Percentiles rank a stretch among this genome's conserved stretches.
phyloP scores from a whole-genome alignment of 75 land plant species.

The Selaginella moellendorffii region DNA sequence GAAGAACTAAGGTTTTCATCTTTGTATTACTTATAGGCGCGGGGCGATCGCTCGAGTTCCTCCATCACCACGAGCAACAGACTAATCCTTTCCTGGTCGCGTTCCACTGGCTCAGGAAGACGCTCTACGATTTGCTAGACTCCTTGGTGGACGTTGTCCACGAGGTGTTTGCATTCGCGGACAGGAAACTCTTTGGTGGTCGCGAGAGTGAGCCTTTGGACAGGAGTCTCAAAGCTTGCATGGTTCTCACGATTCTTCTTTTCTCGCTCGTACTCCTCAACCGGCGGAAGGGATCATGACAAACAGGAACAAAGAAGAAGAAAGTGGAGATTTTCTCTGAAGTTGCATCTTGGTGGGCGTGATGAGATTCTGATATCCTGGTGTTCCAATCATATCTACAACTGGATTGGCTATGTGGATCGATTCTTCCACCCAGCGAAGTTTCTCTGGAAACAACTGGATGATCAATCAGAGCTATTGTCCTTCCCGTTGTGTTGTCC shows the following conservation, averaged over 20 bases:
- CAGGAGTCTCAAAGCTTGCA: constrained; percentile 20
- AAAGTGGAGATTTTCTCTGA: no score
- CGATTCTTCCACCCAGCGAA: no score
- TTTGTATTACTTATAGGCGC: background rate
- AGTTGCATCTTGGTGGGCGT: no score
- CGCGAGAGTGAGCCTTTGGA: constrained; percentile 21
- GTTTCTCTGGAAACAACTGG: no score
- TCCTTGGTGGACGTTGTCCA: constrained; percentile 15
- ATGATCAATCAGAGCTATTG: no score
- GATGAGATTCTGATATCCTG: no score
- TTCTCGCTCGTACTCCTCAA: constrained; percentile 20
- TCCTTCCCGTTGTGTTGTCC: no score
- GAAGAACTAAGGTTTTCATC: background rate
- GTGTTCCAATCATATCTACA: no score
- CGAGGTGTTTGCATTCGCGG: constrained; percentile 16
- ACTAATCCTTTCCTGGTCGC: constrained; percentile 20
- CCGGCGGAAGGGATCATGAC: background rate
- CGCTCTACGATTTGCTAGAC: constrained; percentile 20
- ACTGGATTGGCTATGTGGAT: no score
- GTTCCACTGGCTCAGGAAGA: constrained; percentile 11
- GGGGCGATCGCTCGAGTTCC: background rate
- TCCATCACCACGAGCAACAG: constrained; percentile 10
- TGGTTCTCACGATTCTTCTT: constrained; percentile 23
- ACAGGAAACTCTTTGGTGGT: constrained; percentile 22
- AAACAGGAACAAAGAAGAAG: no score